Percentiles rank a stretch among this genome's conserved stretches.
Conservation (phyloP, 164 flowering plant species). For the Sedum album region DNA sequence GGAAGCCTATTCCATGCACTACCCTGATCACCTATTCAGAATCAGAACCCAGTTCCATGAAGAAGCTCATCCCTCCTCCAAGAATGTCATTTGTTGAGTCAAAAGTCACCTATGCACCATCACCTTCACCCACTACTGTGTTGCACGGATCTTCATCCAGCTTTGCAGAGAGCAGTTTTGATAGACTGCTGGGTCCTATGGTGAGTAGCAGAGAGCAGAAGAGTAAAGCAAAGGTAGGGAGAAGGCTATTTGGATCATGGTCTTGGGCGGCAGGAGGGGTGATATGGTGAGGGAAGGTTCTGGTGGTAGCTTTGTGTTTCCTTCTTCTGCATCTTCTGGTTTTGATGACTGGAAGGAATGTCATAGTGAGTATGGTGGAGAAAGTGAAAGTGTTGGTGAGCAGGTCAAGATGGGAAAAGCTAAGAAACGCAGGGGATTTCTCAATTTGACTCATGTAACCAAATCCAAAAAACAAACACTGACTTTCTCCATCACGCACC, state of each 20-base stretch:
- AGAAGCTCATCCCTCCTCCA: conserved; percentile 4
- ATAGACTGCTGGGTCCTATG: neutral
- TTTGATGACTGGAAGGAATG: conserved; percentile 3
- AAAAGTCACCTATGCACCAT: neutral
- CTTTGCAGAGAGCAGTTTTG: neutral
- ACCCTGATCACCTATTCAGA: neutral
- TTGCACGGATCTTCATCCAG: neutral
- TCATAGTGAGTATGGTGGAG: too few relatives aligned
- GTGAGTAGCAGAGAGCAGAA: neutral
- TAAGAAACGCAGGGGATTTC: neutral
- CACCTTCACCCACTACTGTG: neutral
- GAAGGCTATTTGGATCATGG: neutral
- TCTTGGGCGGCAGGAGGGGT: neutral
- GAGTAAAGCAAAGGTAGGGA: too few relatives aligned
- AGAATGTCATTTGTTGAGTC: neutral
- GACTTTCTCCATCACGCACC: neutral
- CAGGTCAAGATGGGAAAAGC: neutral
- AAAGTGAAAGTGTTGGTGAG: neutral
- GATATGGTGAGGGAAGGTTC: neutral
- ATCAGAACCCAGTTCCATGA: neutral
- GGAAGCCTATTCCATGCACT: neutral
- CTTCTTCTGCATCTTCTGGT: neutral
- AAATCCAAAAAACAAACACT: neutral
- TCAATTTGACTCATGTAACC: neutral
- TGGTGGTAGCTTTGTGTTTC: neutral